These are phyloP conservation scores for Erigeron canadensis DNA, from an alignment of 129 eudicot species.

Conservation along the genomic window DNA sequence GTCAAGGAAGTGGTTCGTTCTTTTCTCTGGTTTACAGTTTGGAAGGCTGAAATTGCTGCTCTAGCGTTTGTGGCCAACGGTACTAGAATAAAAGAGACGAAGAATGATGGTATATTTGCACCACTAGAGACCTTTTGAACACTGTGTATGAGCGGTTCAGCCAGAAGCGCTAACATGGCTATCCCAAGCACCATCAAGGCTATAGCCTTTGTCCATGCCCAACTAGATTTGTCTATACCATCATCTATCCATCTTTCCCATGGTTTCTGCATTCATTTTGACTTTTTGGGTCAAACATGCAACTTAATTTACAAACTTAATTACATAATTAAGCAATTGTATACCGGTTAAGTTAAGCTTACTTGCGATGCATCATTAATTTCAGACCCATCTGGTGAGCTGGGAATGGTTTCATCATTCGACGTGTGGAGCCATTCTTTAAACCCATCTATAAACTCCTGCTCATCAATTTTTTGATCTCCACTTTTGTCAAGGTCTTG, in stretches of 20 bases:
- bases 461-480: conserved; percentile 50
- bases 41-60: conserved; percentile 56
- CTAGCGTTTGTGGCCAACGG: conserved; percentile 78
- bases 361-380: conserved; percentile 38
- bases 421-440: conserved; percentile 49
- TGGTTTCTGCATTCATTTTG: conserved; percentile 37
- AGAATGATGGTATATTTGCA: conserved; percentile 57
- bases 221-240: conserved; percentile 39
- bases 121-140: conserved; percentile 53
- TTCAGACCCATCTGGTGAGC: conserved; percentile 23
- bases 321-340: no score
- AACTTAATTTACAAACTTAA: not conserved
- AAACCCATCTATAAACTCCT: conserved; percentile 59
- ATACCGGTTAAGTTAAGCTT: conserved; percentile 28
- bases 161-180: conserved; percentile 52
- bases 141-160: conserved; percentile 70
- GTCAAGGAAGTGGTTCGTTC: conserved; percentile 57
- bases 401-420: conserved; percentile 23
- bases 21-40: conserved; percentile 43
- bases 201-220: conserved; percentile 62
- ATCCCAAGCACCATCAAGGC: conserved; percentile 53
- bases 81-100: conserved; percentile 58
- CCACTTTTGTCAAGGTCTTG: conserved; percentile 55
- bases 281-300: not conserved
- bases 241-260: conserved; percentile 47